These are phyloP conservation scores for Euphorbia celastroides DNA, from an alignment of 441 rosid species.

Conservation along the genomic window DNA sequence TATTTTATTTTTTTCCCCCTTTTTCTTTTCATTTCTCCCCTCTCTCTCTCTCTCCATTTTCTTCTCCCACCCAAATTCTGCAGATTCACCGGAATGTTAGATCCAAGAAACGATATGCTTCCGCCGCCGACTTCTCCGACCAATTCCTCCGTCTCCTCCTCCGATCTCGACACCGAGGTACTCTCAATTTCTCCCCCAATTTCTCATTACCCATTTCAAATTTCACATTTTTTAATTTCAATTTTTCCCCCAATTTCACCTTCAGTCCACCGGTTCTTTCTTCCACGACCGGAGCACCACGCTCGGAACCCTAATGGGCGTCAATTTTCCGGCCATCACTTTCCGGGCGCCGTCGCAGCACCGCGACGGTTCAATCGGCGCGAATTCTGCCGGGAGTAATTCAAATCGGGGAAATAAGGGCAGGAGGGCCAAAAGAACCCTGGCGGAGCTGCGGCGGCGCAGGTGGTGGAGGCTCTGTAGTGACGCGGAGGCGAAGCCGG, in stretches of 20 bases:
- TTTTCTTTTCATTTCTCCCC: background rate
- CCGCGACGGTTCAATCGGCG: constrained; percentile 25
- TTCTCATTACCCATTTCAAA: background rate
- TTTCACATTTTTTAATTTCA: background rate
- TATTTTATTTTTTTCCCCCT: background rate
- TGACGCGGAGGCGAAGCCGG: constrained; percentile 48
- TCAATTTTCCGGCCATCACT: constrained; percentile 55
- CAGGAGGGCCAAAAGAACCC: constrained; percentile 25
- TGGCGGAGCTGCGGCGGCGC: constrained; percentile 32
- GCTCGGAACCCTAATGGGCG: constrained; percentile 82
- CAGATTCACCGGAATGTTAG: constrained; percentile 29
- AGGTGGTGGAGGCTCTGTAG: constrained; percentile 85
- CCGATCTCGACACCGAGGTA: constrained; percentile 95
- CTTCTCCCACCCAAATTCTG: background rate
- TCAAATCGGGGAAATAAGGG: constrained; percentile 19
- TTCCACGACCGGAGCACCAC: constrained; percentile 93
- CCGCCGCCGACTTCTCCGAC: constrained; percentile 59
- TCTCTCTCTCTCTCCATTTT: background rate
- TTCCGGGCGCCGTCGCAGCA: constrained; percentile 49
- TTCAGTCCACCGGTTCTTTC: constrained; percentile 85
- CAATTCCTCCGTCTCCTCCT: constrained; percentile 68
- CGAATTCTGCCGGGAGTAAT: constrained; percentile 4
- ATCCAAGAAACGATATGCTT: constrained; percentile 38
- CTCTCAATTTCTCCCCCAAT: background rate
- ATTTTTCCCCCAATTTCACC: background rate